These are phyloP conservation scores for Trichoderma breve DNA, from an alignment of 2,329 filamentous ascomycete species.

Conservation along the genomic window DNA sequence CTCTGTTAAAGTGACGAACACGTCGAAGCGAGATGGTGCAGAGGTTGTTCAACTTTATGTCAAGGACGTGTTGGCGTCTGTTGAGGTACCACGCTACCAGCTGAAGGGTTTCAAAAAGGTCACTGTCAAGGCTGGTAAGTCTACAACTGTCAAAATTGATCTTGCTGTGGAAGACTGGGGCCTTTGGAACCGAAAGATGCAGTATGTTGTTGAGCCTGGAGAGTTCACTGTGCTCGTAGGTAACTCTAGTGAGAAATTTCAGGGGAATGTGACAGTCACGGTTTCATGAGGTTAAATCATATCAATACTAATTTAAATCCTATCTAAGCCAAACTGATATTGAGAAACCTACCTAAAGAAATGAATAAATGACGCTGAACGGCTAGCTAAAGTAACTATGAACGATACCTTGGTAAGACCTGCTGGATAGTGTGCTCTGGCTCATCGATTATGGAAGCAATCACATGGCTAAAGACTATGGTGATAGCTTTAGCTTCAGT, in stretches of 20 bases:
- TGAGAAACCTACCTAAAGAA: too few relatives aligned
- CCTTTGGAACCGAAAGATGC: conserved; percentile 2
- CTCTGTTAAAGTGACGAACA: not conserved
- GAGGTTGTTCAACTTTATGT: conserved; percentile 6
- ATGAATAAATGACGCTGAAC: not conserved
- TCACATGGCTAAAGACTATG: not conserved
- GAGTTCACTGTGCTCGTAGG: conserved; percentile 3
- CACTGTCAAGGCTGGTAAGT: conserved; percentile 2
- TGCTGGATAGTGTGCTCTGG: not conserved
- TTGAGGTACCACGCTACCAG: not conserved
- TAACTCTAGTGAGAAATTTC: conserved; percentile 3
- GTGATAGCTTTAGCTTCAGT: not conserved
- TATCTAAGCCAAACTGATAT: too few relatives aligned
- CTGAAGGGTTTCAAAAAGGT: conserved; percentile 8
- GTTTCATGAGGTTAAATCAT: not conserved
- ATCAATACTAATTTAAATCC: not conserved
- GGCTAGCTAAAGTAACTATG: not conserved
- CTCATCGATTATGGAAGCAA: not conserved
- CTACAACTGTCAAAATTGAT: conserved; percentile 4
- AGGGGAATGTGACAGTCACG: not conserved
- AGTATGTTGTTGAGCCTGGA: conserved; percentile 5
- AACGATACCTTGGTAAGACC: not conserved
- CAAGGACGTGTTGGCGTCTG: conserved; percentile 3
- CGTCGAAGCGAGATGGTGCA: not conserved
- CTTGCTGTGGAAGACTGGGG: not conserved